Evolutionary conservation across 768 basidiomycete species (phyloP).

Genomic region (Trametes coccinea): DNA sequence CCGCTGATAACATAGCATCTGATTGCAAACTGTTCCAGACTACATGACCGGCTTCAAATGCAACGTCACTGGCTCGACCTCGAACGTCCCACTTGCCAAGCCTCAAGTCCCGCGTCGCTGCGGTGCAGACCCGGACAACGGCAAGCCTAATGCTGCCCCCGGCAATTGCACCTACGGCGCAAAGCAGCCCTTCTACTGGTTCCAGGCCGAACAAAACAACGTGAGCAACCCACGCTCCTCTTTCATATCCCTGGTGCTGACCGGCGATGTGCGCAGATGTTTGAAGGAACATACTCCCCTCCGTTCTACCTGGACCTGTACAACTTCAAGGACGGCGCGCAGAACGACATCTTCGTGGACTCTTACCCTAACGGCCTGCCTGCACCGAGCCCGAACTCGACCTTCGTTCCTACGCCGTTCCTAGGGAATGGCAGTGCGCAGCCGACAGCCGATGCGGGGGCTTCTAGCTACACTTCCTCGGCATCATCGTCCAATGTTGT

Average conservation of each 20-base stretch:
- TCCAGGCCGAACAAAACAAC: conserved; percentile 61
- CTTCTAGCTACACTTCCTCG: background rate
- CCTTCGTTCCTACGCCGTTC: conserved; percentile 29
- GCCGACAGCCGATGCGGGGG: background rate
- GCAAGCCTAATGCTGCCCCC: conserved; percentile 43
- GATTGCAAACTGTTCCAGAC: conserved; percentile 35
- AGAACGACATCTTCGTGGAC: conserved; percentile 70
- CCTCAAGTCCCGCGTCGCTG: conserved; percentile 66
- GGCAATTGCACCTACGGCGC: conserved; percentile 75
- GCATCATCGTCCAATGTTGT: background rate
- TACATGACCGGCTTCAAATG: conserved; percentile 81
- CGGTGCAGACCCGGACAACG: conserved; percentile 53
- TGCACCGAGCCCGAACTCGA: conserved; percentile 29
- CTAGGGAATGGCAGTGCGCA: conserved; percentile 8
- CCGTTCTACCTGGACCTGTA: conserved; percentile 70
- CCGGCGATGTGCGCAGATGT: conserved; percentile 47
- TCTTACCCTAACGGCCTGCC: conserved; percentile 43
- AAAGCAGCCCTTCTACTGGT: conserved; percentile 73
- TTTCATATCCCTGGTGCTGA: background rate
- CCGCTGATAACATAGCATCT: background rate
- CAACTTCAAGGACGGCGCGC: conserved; percentile 74
- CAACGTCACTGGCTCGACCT: conserved; percentile 54
- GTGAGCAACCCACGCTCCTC: conserved; percentile 36
- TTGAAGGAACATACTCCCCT: conserved; percentile 60
- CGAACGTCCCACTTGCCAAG: conserved; percentile 51